Evolutionary conservation across 2,329 filamentous ascomycete species (phyloP).

Genomic region (Microsporum ferrugineum): DNA sequence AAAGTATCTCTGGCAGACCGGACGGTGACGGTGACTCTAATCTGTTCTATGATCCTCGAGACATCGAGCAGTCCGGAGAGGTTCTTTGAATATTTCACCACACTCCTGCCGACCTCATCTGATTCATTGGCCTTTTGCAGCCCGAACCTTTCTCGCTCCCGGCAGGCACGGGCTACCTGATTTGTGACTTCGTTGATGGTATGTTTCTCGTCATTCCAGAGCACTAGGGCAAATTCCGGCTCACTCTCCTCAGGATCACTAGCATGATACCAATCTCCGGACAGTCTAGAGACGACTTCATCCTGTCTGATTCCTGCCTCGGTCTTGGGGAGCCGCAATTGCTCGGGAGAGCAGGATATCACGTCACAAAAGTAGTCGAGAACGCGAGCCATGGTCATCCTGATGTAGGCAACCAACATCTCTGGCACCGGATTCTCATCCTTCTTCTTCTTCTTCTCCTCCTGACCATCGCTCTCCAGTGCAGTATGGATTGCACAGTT

Average conservation of each 20-base stretch:
- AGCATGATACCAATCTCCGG: constrained; percentile 58
- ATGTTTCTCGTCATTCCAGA: constrained; percentile 99
- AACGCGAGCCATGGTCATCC: constrained; percentile 71
- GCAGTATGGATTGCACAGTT: constrained; percentile 89
- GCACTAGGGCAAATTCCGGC: constrained; percentile 67
- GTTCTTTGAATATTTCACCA: constrained; percentile 65
- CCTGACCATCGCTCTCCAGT: constrained; percentile 34
- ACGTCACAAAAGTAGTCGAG: constrained; percentile 97
- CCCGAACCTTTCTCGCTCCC: constrained; percentile 57
- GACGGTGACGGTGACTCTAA: constrained; percentile 91
- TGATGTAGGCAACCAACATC: constrained; percentile 65
- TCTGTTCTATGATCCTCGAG: constrained; percentile 80
- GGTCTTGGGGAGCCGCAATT: constrained; percentile 76
- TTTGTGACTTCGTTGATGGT: constrained; percentile 83
- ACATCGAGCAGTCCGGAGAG: constrained; percentile 62
- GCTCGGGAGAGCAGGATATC: constrained; percentile 93
- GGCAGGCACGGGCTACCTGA: constrained; percentile 82
- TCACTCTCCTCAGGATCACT: constrained; percentile 52
- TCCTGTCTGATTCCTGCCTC: constrained; percentile 69
- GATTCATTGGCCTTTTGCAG: constrained; percentile 71
- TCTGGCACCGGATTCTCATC: constrained; percentile 60
- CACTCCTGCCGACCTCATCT: constrained; percentile 74
- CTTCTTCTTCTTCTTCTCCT: constrained; percentile 38
- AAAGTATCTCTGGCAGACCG: constrained; percentile 90
- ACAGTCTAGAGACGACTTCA: constrained; percentile 66